Conservation (phyloP, 2,329 filamentous ascomycete genomes). For the Alternaria panax region DNA sequence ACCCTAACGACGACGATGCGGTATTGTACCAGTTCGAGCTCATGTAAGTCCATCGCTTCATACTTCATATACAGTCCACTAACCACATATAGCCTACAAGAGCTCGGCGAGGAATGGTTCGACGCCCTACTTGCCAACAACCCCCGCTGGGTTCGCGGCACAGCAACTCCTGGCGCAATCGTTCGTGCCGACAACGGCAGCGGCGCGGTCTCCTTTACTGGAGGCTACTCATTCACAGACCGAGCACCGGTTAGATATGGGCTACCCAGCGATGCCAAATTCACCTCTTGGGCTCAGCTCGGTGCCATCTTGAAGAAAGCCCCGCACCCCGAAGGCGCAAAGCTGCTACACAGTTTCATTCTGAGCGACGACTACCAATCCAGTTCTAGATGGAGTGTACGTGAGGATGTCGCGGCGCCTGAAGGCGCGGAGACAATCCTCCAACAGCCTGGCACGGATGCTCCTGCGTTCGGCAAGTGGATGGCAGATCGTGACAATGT, state of each 20-base stretch:
- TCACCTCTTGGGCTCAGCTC: slow-evolving; percentile 59
- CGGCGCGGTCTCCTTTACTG: slow-evolving; percentile 29
- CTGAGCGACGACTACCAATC: slow-evolving; percentile 54
- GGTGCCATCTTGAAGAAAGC: slow-evolving; percentile 59
- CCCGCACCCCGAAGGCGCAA: slow-evolving; percentile 60
- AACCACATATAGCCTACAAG: slow-evolving; percentile 24
- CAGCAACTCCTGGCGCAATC: slow-evolving; percentile 53
- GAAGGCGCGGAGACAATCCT: slow-evolving; percentile 40
- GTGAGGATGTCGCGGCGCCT: slow-evolving; percentile 42
- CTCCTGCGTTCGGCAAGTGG: slow-evolving; percentile 50
- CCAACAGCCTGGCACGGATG: slow-evolving; percentile 47
- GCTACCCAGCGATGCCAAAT: slow-evolving; percentile 49
- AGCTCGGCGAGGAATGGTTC: slow-evolving; percentile 58
- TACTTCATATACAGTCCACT: background rate
- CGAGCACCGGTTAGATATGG: slow-evolving; percentile 2
- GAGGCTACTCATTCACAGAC: background rate
- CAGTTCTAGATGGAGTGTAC: slow-evolving; percentile 47
- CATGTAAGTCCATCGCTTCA: slow-evolving; percentile 39
- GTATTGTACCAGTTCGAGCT: slow-evolving; percentile 61
- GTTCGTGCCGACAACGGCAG: slow-evolving; percentile 35
- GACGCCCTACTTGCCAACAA: slow-evolving; percentile 58
- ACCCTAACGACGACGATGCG: slow-evolving; percentile 66
- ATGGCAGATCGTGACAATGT: slow-evolving; percentile 54
- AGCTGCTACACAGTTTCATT: slow-evolving; percentile 59
- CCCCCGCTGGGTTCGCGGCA: slow-evolving; percentile 62